These are phyloP conservation scores for Lactarius hatsudake DNA, from an alignment of 768 basidiomycete genomes.

Conservation along the genomic window DNA sequence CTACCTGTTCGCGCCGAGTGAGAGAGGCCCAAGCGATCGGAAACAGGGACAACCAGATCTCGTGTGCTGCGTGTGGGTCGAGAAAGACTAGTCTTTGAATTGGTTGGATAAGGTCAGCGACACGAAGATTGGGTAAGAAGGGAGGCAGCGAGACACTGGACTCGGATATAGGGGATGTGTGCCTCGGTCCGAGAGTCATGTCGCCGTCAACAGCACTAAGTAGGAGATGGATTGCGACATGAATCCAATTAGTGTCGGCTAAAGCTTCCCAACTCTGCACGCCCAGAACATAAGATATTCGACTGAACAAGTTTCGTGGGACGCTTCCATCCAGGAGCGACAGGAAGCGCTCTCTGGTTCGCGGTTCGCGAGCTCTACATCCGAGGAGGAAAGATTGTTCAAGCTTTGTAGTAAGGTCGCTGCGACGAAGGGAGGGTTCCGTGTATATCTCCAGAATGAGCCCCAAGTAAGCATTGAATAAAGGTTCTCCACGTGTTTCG, in stretches of 20 bases:
- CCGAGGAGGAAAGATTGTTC: slow-evolving; percentile 94
- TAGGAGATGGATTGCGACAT: slow-evolving; percentile 84
- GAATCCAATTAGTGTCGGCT: slow-evolving; percentile 91
- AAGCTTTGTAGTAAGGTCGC: slow-evolving; percentile 88
- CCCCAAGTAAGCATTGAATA: slow-evolving; percentile 82
- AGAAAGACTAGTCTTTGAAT: slow-evolving; percentile 81
- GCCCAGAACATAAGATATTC: slow-evolving; percentile 86
- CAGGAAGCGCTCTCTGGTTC: slow-evolving; percentile 79
- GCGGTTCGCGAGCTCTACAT: slow-evolving; percentile 77
- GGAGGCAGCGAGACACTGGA: slow-evolving; percentile 35
- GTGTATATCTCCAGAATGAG: slow-evolving; percentile 95
- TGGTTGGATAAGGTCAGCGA: slow-evolving; percentile 60
- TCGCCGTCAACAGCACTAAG: slow-evolving; percentile 67
- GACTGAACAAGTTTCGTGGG: slow-evolving; percentile 74
- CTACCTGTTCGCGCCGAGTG: slow-evolving; percentile 80
- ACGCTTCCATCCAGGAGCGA: slow-evolving; percentile 88
- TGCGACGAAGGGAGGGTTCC: slow-evolving; percentile 78
- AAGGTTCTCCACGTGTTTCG: slow-evolving; percentile 72
- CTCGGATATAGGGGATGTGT: slow-evolving; percentile 40
- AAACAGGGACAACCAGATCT: slow-evolving; percentile 86
- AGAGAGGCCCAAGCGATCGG: slow-evolving; percentile 83
- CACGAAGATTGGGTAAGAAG: slow-evolving; percentile 46
- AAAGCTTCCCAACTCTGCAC: slow-evolving; percentile 95
- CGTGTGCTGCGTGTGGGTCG: slow-evolving; percentile 73
- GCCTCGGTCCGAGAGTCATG: slow-evolving; percentile 40